Conservation (phyloP, 2,329 filamentous ascomycete species). For the Cercospora sp. region DNA sequence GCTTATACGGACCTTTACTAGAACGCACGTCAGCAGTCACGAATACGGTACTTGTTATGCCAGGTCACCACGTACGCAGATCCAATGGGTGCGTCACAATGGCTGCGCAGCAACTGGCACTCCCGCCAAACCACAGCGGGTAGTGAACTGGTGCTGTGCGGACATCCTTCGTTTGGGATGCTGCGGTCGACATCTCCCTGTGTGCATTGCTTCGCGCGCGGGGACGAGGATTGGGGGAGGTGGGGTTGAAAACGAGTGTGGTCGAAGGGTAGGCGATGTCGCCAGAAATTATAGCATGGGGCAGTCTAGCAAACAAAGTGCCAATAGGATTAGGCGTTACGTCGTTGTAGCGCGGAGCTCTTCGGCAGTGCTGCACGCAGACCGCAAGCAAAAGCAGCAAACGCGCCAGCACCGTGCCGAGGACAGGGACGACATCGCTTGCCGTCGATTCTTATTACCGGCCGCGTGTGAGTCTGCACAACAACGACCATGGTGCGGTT, state of each 20-base stretch:
- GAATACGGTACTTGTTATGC: not conserved
- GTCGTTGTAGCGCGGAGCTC: not conserved
- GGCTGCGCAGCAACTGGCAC: slow-evolving; percentile 87
- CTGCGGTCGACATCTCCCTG: slow-evolving; percentile 44
- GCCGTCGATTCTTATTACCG: not conserved
- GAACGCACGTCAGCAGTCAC: slow-evolving; percentile 36
- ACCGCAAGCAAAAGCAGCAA: not conserved
- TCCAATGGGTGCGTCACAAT: slow-evolving; percentile 91
- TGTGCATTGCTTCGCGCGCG: slow-evolving; percentile 36
- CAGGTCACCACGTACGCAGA: slow-evolving; percentile 63
- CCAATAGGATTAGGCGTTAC: not conserved
- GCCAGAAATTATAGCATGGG: not conserved
- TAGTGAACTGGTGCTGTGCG: slow-evolving; percentile 45
- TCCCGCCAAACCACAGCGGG: slow-evolving; percentile 86
- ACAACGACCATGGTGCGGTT: slow-evolving; percentile 20
- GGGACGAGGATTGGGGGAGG: not conserved
- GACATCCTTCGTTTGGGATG: slow-evolving; percentile 46
- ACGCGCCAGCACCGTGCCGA: not conserved
- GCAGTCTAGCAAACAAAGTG: not conserved
- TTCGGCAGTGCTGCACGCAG: not conserved
- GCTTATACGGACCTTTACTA: slow-evolving; percentile 48
- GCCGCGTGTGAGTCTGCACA: not conserved
- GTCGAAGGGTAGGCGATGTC: not conserved
- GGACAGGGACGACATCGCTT: slow-evolving; percentile 1
- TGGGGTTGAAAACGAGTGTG: not conserved